Evolutionary conservation across 176 grass and related monocot genomes (phyloP), one percentile per base, ranked within the genome.

Genomic region (Saccharum spontaneum): DNA sequence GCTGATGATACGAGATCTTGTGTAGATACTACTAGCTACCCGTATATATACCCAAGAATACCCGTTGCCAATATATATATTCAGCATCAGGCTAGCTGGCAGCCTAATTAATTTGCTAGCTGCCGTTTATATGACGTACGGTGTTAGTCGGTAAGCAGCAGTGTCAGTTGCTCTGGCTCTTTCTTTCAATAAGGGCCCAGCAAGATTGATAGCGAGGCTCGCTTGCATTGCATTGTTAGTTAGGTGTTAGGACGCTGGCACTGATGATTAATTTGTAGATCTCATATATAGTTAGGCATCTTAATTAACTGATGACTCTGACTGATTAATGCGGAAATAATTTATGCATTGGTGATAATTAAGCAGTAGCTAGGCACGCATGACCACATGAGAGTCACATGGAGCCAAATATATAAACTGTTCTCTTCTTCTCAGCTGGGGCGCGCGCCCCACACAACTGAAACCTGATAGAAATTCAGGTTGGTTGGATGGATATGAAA

Each of bases 111-210:
- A 22, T 34, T 59, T 33, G 15, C 54, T 38, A 9, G 7, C 54
- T 22, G 54, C 2, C 23, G 8, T 59, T n/a, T 59, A 10, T 59
- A 17, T 10, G 3, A 59, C 22, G 44, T 41, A n/a, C 34, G 23
- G 18, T 84, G 76, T 75, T 84, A 39, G 82, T 85, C 84, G 82
- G 82, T 67, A 75, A 74, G 60, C 46, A 80, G 44, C 37, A 57
- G 49, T 69, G 61, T 71, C 75, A 79, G 57, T 61, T 48, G 66
- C 8, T 71, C 37, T 73, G 18, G n/a, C 14, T 83, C 60, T 36
- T 33, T 71, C 10, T 71, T 40, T 60, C 22, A 36, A 46, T 46
- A 46, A 24, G 40, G 26, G 20, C 22, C 36, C 34, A 14, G 15
- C 20, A 22, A 62, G 59, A 37, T 37, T 37, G 36, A 61, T 79